Percentiles rank a stretch among this genome's conserved stretches.
Evolutionary conservation across 192 early-diverging fungal species (phyloP).

Genomic region (Bifiguratus adelaidae): DNA sequence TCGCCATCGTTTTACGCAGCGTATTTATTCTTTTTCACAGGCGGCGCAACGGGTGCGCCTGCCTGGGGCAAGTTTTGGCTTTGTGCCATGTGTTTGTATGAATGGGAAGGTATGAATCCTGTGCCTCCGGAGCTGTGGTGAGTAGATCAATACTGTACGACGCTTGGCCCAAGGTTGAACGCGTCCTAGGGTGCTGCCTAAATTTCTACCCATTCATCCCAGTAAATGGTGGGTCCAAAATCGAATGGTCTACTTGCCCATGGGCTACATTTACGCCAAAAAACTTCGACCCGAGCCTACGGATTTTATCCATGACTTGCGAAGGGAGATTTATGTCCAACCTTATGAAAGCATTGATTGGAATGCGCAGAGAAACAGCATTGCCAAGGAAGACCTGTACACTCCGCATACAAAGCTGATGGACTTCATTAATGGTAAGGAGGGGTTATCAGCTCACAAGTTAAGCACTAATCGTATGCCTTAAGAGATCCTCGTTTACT

Average conservation of each 20-base stretch:
- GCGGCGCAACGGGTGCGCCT: constrained; percentile 76
- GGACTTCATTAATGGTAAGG: constrained; percentile 61
- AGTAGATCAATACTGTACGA: too few relatives aligned
- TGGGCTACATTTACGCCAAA: constrained; percentile 84
- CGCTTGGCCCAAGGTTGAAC: too few relatives aligned
- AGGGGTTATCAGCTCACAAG: too few relatives aligned
- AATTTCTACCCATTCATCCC: constrained; percentile 73
- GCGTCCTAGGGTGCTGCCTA: constrained; percentile 65
- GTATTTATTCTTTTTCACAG: constrained; percentile 15
- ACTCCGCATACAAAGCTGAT: constrained; percentile 72
- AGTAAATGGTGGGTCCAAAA: constrained; percentile 94
- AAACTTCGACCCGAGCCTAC: constrained; percentile 46
- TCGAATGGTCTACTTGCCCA: constrained; percentile 88
- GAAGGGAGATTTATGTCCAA: constrained; percentile 83
- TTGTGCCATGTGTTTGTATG: constrained; percentile 77
- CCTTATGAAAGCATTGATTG: constrained; percentile 84
- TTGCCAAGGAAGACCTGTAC: constrained; percentile 72
- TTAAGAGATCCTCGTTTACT: constrained; percentile 46
- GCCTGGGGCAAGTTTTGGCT: constrained; percentile 99
- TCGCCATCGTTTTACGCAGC: not conserved
- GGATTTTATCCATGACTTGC: constrained; percentile 62
- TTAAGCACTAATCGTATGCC: constrained; percentile 8
- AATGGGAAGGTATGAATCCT: constrained; percentile 95
- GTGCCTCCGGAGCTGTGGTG: constrained; percentile 92
- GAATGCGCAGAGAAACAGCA: constrained; percentile 69